Evolutionary conservation across 2,329 filamentous ascomycete species (phyloP).

Genomic region (Cercospora citrullina): DNA sequence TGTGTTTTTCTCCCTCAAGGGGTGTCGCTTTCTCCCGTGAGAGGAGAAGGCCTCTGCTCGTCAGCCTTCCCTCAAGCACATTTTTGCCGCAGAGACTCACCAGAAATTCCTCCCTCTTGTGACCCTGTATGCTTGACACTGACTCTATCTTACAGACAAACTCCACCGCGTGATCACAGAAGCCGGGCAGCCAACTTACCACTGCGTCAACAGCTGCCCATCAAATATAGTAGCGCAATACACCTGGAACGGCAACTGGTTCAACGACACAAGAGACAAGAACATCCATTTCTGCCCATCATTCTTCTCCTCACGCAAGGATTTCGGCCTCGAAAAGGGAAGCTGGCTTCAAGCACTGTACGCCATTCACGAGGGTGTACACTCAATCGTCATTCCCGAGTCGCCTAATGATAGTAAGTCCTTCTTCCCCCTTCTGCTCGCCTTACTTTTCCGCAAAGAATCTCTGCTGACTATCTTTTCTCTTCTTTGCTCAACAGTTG

Average conservation of each 20-base stretch:
- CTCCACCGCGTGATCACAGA: neutral
- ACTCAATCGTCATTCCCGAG: neutral
- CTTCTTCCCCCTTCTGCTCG: neutral
- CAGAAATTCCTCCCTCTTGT: neutral
- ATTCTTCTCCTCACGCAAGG: neutral
- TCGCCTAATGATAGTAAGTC: conserved; percentile 1
- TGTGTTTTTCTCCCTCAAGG: neutral
- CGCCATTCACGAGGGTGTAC: neutral
- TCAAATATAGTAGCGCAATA: neutral
- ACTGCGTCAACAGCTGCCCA: neutral
- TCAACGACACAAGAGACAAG: neutral
- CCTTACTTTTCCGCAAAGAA: neutral
- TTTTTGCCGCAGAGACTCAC: neutral
- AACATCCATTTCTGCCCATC: neutral
- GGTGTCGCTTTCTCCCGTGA: neutral
- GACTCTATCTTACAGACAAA: neutral
- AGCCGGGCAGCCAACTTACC: neutral
- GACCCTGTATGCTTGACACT: neutral
- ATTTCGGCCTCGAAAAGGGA: neutral
- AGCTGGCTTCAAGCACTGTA: neutral
- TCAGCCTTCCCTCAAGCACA: neutral
- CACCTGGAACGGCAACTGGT: neutral
- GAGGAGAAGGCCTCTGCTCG: neutral
- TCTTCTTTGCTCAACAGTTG: neutral
- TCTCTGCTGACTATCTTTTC: neutral